Percentiles rank a stretch among this genome's conserved stretches.
These are phyloP conservation scores for Martiniozyma abietophila DNA, from an alignment of 805 yeast genomes.

Conservation along the genomic window DNA sequence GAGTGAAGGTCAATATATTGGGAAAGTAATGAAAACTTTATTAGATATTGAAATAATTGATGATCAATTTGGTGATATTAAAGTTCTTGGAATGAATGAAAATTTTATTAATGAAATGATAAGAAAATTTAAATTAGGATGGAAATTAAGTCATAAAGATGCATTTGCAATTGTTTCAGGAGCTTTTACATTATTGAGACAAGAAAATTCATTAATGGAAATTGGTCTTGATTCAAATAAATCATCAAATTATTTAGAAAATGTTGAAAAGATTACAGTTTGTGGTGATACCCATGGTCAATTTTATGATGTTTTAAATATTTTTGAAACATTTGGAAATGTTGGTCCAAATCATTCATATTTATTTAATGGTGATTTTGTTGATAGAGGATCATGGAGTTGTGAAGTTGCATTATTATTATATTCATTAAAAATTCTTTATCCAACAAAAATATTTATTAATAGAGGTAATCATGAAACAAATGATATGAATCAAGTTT, in stretches of 20 bases:
- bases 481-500: slow-evolving; percentile 90
- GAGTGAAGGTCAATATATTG: slow-evolving; percentile 30
- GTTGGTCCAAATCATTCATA: slow-evolving; percentile 62
- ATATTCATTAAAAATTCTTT: slow-evolving; percentile 66
- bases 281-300: slow-evolving; percentile 99
- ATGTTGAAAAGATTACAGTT: slow-evolving; percentile 54
- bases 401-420: slow-evolving; percentile 86
- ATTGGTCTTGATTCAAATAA: slow-evolving; percentile 35
- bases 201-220: slow-evolving; percentile 73
- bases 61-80: slow-evolving; percentile 19
- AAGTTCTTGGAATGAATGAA: slow-evolving; percentile 33
- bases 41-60: slow-evolving; percentile 34
- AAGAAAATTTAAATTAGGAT: slow-evolving; percentile 62
- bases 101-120: slow-evolving; percentile 60
- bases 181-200: slow-evolving; percentile 51
- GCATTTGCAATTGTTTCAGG: slow-evolving; percentile 74
- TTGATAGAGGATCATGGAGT: slow-evolving; percentile 97
- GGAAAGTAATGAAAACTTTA: slow-evolving; percentile 41
- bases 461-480: slow-evolving; percentile 98
- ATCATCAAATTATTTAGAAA: slow-evolving; percentile 27
- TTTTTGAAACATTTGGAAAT: slow-evolving; percentile 66
- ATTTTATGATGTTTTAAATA: slow-evolving; percentile 77
- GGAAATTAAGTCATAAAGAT: slow-evolving; percentile 68
- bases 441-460: slow-evolving; percentile 60
- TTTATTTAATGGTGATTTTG: slow-evolving; percentile 94